phyloP scores from a whole-genome alignment of 331 rosid genomes.

The Phaseolus coccineus region DNA sequence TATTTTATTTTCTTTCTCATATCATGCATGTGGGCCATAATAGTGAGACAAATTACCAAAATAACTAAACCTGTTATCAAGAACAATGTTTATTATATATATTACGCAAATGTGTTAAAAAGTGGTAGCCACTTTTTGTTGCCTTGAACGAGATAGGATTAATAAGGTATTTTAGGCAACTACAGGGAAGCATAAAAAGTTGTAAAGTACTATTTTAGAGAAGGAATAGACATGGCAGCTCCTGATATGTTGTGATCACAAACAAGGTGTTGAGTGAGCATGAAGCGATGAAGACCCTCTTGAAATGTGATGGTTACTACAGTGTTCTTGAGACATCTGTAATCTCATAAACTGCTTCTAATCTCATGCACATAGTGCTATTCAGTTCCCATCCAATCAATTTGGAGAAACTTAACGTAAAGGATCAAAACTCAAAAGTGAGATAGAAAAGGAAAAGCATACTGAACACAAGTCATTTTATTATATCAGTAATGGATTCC shows the following conservation, averaged over 20 bases:
- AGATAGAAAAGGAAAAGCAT: constrained; percentile 48
- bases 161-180: constrained; percentile 51
- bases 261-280: constrained; percentile 38
- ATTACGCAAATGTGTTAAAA: constrained; percentile 9
- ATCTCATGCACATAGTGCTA: constrained; percentile 49
- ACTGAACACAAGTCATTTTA: constrained; percentile 28
- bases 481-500: constrained; percentile 28
- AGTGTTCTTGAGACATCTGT: constrained; percentile 53
- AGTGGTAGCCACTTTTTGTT: constrained; percentile 48
- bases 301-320: constrained; percentile 44
- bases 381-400: constrained; percentile 63
- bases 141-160: constrained; percentile 44
- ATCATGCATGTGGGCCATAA: constrained; percentile 56
- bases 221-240: constrained; percentile 44
- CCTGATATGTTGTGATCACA: constrained; percentile 49
- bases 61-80: constrained; percentile 29
- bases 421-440: constrained; percentile 33
- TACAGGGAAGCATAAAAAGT: constrained; percentile 21
- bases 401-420: constrained; percentile 36
- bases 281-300: constrained; percentile 46
- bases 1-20: constrained; percentile 39
- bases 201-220: constrained; percentile 37
- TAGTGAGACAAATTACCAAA: constrained; percentile 46
- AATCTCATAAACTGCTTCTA: constrained; percentile 51
- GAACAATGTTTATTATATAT: constrained; percentile 25